These are phyloP conservation scores for Conidiobolus incongruus DNA, from an alignment of 371 early-diverging fungal genomes.

Conservation along the genomic window DNA sequence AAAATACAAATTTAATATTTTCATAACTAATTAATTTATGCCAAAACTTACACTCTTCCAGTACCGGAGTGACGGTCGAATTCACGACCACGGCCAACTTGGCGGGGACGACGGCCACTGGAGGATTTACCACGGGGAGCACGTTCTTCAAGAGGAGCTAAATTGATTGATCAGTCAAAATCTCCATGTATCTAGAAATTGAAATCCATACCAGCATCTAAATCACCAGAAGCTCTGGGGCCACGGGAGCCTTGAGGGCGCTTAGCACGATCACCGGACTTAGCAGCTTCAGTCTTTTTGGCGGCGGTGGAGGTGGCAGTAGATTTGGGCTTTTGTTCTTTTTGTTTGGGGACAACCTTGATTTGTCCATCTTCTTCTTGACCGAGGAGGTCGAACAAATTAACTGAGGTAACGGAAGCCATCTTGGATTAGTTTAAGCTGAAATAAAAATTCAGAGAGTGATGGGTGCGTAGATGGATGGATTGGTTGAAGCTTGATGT, in stretches of 20 bases:
- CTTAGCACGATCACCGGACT: constrained; percentile 4
- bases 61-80: constrained; percentile 65
- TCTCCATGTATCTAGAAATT: too few species aligned
- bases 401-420: constrained; percentile 14
- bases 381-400: constrained; percentile 35
- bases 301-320: constrained; percentile 10
- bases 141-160: constrained; percentile 6
- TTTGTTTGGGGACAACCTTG: too few species aligned
- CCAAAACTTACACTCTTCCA: too few species aligned
- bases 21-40: too few species aligned
- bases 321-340: not conserved
- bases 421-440: not conserved
- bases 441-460: too few species aligned
- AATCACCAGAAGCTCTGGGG: constrained; percentile 6
- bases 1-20: too few species aligned
- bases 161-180: not conserved
- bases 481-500: too few species aligned
- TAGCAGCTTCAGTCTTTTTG: constrained; percentile 7
- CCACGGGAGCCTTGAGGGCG: constrained; percentile 2
- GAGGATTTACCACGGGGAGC: constrained; percentile 9
- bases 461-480: too few species aligned
- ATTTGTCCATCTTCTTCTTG: constrained; percentile 15
- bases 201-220: constrained; percentile 5
- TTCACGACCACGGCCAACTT: constrained; percentile 30
- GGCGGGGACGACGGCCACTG: constrained; percentile 17